Evolutionary conservation across 2,329 filamentous ascomycete genomes (phyloP).

Genomic region (Aspergillus chevalieri): DNA sequence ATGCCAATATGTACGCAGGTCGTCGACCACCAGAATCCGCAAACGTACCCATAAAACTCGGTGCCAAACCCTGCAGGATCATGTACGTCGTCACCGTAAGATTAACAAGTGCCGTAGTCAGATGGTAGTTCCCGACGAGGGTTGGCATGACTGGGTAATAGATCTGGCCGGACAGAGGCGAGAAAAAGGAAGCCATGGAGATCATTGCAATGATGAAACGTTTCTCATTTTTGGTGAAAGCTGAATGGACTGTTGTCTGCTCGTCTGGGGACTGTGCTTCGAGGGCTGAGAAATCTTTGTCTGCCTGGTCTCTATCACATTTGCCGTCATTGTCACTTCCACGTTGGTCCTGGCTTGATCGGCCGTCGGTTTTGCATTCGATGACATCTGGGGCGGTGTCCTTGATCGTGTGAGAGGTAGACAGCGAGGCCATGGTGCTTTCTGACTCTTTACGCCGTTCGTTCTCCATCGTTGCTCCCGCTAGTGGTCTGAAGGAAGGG

Average conservation of each 20-base stretch:
- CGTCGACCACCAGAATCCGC: slow-evolving; percentile 28
- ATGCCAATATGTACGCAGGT: slow-evolving; percentile 22
- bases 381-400: no score
- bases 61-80: slow-evolving; percentile 24
- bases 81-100: slow-evolving; percentile 26
- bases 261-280: slow-evolving; percentile 6
- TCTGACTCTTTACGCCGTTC: no score
- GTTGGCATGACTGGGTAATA: slow-evolving; percentile 23
- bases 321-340: no score
- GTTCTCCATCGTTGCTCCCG: no score
- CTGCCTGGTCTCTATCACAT: neutral
- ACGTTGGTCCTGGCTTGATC: no score
- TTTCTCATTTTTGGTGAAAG: slow-evolving; percentile 28
- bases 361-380: no score
- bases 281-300: neutral
- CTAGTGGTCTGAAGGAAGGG: no score
- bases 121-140: slow-evolving; percentile 15
- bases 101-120: slow-evolving; percentile 19
- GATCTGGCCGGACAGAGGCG: slow-evolving; percentile 34
- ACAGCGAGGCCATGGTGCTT: no score
- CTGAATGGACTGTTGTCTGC: slow-evolving; percentile 15
- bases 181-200: slow-evolving; percentile 35
- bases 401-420: no score
- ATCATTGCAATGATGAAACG: slow-evolving; percentile 34
- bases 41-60: slow-evolving; percentile 25